phyloP scores from a whole-genome alignment of 176 grass and related monocot genomes.

The Saccharum officinarum region DNA sequence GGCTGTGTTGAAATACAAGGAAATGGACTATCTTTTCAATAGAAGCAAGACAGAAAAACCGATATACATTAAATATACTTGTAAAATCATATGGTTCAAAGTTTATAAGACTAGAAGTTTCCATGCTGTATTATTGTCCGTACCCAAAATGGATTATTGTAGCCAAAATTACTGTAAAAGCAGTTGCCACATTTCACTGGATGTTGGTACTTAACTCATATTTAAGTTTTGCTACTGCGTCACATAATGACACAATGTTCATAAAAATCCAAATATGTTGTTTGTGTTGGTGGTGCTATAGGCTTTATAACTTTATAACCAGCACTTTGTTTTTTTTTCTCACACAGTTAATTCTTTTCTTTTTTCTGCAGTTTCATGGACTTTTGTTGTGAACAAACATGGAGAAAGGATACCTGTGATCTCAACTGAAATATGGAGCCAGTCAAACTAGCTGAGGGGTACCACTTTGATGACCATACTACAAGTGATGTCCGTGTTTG shows the following conservation, averaged over 20 bases:
- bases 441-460: slow-evolving; percentile 22
- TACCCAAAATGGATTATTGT: not conserved
- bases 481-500: slow-evolving; percentile 69
- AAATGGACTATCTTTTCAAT: not conserved
- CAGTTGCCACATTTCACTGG: not conserved
- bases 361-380: slow-evolving; percentile 30
- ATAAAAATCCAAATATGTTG: not conserved
- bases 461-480: slow-evolving; percentile 55
- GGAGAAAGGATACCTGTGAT: not conserved
- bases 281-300: not conserved
- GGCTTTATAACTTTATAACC: not conserved
- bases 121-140: not conserved
- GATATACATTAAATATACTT: not conserved
- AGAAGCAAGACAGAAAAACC: too few species aligned
- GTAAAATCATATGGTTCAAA: not conserved
- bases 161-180: not conserved
- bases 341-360: not conserved
- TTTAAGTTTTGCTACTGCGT: not conserved
- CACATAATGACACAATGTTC: not conserved
- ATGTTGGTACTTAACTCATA: not conserved
- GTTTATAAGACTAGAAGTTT: not conserved
- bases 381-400: slow-evolving; percentile 21
- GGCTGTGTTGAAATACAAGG: not conserved
- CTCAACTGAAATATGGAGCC: slow-evolving; percentile 52
- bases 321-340: not conserved